Evolutionary conservation across 2,329 filamentous ascomycete species (phyloP).

Genomic region (Fusarium sp.): DNA sequence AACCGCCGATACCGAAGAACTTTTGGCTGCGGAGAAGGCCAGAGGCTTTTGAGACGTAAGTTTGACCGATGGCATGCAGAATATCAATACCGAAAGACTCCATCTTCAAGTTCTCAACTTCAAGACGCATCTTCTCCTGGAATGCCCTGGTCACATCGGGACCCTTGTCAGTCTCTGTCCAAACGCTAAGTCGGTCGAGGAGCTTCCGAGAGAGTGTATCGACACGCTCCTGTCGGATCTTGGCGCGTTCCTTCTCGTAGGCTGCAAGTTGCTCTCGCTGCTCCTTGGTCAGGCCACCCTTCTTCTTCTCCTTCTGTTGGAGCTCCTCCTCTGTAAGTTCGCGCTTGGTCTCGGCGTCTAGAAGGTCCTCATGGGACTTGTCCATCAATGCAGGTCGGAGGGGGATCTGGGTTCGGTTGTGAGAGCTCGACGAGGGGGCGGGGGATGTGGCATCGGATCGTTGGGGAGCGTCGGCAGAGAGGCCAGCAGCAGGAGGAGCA

Average conservation of each 20-base stretch:
- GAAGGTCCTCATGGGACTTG: constrained; percentile 71
- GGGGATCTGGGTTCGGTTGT: constrained; percentile 68
- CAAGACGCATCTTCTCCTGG: constrained; percentile 91
- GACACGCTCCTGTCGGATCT: constrained; percentile 89
- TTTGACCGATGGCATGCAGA: constrained; percentile 91
- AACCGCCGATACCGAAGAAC: constrained; percentile 94
- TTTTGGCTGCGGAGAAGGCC: constrained; percentile 94
- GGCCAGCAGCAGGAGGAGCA: constrained; percentile 21
- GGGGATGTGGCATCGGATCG: constrained; percentile 54
- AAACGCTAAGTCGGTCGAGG: constrained; percentile 88
- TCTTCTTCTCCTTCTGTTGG: constrained; percentile 78
- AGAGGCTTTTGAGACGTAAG: constrained; percentile 88
- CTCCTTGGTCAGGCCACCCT: constrained; percentile 86
- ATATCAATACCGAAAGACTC: constrained; percentile 98
- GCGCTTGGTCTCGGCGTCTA: constrained; percentile 68
- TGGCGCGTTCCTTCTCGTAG: constrained; percentile 86
- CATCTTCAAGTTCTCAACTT: constrained; percentile 99
- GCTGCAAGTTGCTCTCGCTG: constrained; percentile 91
- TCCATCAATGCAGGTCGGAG: constrained; percentile 90
- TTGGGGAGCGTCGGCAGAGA: constrained; percentile 39
- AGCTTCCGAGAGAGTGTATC: constrained; percentile 86
- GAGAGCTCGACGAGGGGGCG: constrained; percentile 56
- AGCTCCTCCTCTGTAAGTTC: constrained; percentile 72
- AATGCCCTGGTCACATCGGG: constrained; percentile 87
- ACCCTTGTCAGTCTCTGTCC: constrained; percentile 97